Conservation (phyloP, 805 yeast genomes). For the Candida sphagnicola region DNA sequence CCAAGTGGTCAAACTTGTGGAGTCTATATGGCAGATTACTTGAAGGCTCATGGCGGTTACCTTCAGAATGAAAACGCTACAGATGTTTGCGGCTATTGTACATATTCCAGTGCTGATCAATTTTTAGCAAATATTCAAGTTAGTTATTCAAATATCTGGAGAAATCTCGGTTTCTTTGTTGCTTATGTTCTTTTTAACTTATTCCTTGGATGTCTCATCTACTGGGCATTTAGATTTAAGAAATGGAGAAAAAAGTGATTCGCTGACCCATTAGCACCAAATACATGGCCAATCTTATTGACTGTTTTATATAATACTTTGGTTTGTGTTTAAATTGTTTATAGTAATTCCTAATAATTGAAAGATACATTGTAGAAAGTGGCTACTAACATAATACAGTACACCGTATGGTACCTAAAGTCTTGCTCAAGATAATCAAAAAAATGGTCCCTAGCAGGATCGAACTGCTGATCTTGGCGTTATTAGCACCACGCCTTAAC, state of each 20-base stretch:
- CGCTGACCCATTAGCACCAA: no score
- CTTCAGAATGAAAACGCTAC: constrained; percentile 49
- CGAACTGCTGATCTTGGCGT: constrained; percentile 69
- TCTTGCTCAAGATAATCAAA: no score
- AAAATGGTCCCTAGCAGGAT: constrained; percentile 15
- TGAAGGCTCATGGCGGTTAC: constrained; percentile 50
- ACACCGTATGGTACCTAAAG: no score
- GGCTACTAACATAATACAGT: no score
- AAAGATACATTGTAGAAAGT: no score
- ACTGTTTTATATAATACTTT: no score
- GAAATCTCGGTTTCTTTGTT: constrained; percentile 62
- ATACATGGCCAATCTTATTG: no score
- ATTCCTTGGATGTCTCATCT: constrained; percentile 34
- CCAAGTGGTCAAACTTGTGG: constrained; percentile 65
- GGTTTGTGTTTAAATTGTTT: no score
- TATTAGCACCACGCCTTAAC: constrained; percentile 54
- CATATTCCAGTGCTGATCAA: constrained; percentile 42
- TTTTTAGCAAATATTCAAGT: constrained; percentile 42
- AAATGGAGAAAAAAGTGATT: constrained; percentile 4
- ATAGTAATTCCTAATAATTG: no score
- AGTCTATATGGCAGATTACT: constrained; percentile 44
- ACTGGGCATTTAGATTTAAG: constrained; percentile 23
- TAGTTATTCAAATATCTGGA: constrained; percentile 52
- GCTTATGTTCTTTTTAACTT: constrained; percentile 54
- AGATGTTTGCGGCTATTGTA: constrained; percentile 47